A percentile compares a stretch with the other conserved stretches of the same genome.
Evolutionary conservation across 2,329 filamentous ascomycete species (phyloP).

Genomic region (Hypoxylon sp.): DNA sequence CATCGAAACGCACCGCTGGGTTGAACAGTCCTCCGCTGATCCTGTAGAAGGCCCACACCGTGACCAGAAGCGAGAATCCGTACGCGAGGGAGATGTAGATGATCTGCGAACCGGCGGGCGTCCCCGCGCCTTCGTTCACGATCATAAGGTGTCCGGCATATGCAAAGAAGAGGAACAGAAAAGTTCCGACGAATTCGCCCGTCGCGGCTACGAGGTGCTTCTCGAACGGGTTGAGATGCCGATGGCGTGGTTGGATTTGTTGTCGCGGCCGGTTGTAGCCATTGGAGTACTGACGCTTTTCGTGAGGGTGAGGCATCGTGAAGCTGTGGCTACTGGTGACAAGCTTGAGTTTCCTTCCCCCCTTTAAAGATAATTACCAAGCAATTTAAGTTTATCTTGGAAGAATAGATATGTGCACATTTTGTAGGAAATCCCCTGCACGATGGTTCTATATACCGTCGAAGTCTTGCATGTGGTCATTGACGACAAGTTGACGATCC

Average conservation of each 20-base stretch:
- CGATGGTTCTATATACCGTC: constrained; percentile 1
- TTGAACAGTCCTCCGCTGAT: constrained; percentile 56
- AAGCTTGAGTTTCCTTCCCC: background rate
- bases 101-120: constrained; percentile 40
- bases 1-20: constrained; percentile 46
- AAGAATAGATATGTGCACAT: too few species aligned
- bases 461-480: background rate
- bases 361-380: too few species aligned
- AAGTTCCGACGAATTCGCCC: constrained; percentile 55
- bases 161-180: constrained; percentile 54
- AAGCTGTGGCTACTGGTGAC: background rate
- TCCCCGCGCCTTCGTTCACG: constrained; percentile 30
- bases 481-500: constrained; percentile 9
- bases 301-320: constrained; percentile 13
- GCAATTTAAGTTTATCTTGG: too few species aligned
- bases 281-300: constrained; percentile 6
- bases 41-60: constrained; percentile 60
- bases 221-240: constrained; percentile 39
- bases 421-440: too few species aligned
- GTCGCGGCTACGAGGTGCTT: constrained; percentile 48
- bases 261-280: constrained; percentile 1
- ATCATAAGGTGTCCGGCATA: constrained; percentile 49
- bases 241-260: background rate
- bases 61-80: constrained; percentile 56
- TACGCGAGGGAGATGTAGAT: constrained; percentile 54